A percentile compares a stretch with the other conserved stretches of the same genome.
These are phyloP conservation scores for Alternaria sp. DNA, from an alignment of 2,329 filamentous ascomycete species.

Conservation along the genomic window DNA sequence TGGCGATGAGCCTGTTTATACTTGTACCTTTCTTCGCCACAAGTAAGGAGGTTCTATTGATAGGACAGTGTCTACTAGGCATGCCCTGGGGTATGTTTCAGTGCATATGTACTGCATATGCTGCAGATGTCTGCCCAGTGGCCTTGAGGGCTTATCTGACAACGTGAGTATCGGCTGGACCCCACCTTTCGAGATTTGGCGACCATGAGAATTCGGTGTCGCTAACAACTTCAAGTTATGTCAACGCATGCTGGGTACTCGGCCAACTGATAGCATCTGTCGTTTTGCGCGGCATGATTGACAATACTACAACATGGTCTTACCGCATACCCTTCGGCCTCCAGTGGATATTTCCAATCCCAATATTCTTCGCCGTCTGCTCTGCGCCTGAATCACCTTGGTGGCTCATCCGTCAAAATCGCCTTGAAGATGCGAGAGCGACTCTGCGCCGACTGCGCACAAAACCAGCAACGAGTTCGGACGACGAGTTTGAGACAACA, in stretches of 20 bases:
- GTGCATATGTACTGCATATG: slow-evolving; percentile 53
- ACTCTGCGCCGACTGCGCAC: slow-evolving; percentile 22
- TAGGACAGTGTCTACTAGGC: slow-evolving; percentile 30
- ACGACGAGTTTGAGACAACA: slow-evolving; percentile 12
- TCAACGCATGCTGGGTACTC: slow-evolving; percentile 31
- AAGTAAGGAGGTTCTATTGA: slow-evolving; percentile 19
- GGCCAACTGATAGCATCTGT: slow-evolving; percentile 75
- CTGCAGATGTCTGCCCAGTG: slow-evolving; percentile 70
- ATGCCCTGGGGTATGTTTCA: slow-evolving; percentile 55
- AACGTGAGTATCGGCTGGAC: slow-evolving; percentile 58
- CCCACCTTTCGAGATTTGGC: background rate
- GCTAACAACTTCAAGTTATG: slow-evolving; percentile 33
- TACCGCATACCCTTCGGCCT: slow-evolving; percentile 71
- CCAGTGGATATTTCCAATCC: slow-evolving; percentile 64
- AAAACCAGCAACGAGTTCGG: slow-evolving; percentile 13
- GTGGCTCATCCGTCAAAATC: slow-evolving; percentile 74
- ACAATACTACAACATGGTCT: slow-evolving; percentile 66
- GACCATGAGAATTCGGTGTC: background rate
- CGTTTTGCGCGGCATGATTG: slow-evolving; percentile 71
- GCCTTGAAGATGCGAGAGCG: slow-evolving; percentile 67
- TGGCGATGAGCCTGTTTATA: slow-evolving; percentile 18
- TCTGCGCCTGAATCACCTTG: slow-evolving; percentile 75
- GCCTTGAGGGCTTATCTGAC: slow-evolving; percentile 64
- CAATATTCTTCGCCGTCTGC: slow-evolving; percentile 68
- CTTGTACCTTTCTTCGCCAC: slow-evolving; percentile 26